These are phyloP conservation scores for Heliocybe sulcata DNA, from an alignment of 1,284 basidiomycete species.

Conservation along the genomic window DNA sequence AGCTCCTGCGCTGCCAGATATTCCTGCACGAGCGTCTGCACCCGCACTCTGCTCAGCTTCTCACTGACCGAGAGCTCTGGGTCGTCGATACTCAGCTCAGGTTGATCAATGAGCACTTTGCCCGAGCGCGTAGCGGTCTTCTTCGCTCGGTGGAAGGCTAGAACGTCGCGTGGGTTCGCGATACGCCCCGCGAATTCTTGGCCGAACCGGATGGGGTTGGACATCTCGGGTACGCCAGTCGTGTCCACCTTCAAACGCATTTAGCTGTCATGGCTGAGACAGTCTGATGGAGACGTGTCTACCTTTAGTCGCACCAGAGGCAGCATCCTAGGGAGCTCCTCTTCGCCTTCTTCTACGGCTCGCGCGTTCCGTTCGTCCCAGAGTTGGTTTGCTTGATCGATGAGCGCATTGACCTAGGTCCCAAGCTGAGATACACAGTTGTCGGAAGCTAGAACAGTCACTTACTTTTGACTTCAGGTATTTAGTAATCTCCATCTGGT, in stretches of 20 bases:
- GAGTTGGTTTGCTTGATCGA: conserved; percentile 65
- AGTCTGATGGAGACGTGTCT: conserved; percentile 4
- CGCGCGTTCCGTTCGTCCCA: conserved; percentile 77
- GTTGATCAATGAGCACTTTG: conserved; percentile 60
- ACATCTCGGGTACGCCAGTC: conserved; percentile 81
- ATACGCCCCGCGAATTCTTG: conserved; percentile 90
- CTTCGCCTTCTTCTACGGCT: conserved; percentile 62
- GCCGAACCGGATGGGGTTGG: conserved; percentile 94
- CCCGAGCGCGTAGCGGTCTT: conserved; percentile 39
- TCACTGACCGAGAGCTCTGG: conserved; percentile 56
- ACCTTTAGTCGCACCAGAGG: conserved; percentile 88
- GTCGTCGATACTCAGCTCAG: conserved; percentile 71
- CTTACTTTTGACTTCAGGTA: conserved; percentile 68
- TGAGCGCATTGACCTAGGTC: conserved; percentile 69
- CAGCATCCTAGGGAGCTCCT: conserved; percentile 64
- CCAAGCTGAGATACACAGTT: not conserved
- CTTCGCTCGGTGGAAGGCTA: conserved; percentile 86
- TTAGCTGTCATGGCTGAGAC: not conserved
- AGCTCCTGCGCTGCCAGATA: conserved; percentile 87
- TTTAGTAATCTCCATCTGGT: conserved; percentile 77
- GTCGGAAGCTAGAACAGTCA: not conserved
- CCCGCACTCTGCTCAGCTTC: conserved; percentile 64
- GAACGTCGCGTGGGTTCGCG: conserved; percentile 91
- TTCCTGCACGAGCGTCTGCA: conserved; percentile 78
- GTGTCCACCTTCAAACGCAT: conserved; percentile 68